These are phyloP conservation scores for Chaetoscypha palmicola DNA, from an alignment of 2,329 filamentous ascomycete species.

Conservation along the genomic window DNA sequence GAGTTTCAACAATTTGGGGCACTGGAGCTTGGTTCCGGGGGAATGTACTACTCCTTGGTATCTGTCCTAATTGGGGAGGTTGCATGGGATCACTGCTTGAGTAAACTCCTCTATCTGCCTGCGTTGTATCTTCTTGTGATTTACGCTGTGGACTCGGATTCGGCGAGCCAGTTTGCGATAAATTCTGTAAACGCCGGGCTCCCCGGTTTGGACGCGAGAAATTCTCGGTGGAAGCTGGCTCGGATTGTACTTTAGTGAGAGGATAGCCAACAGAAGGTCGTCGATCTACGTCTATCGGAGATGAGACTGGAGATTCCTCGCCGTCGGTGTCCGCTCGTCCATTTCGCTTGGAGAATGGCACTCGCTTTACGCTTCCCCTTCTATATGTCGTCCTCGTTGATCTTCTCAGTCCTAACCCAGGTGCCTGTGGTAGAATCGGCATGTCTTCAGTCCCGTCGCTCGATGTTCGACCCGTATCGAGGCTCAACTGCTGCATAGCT, in stretches of 20 bases:
- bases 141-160: conserved; percentile 8
- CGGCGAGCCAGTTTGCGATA: conserved; percentile 14
- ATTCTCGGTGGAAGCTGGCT: conserved; percentile 54
- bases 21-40: conserved; percentile 33
- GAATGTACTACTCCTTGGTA: conserved; percentile 28
- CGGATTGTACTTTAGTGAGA: conserved; percentile 60
- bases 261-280: conserved; percentile 32
- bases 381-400: conserved; percentile 90
- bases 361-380: conserved; percentile 74
- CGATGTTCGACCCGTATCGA: conserved; percentile 28
- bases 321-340: conserved; percentile 54
- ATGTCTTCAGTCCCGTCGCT: conserved; percentile 57
- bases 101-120: conserved; percentile 4
- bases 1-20: conserved; percentile 60
- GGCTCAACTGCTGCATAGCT: conserved; percentile 60
- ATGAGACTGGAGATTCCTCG: conserved; percentile 41
- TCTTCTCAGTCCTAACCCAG: conserved; percentile 72
- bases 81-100: conserved; percentile 2
- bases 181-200: conserved; percentile 22
- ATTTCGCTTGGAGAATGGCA: conserved; percentile 67
- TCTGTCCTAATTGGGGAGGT: conserved; percentile 20
- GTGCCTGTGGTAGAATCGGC: conserved; percentile 74
- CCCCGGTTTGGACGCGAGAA: conserved; percentile 50
- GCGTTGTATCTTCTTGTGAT: conserved; percentile 9
- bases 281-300: conserved; percentile 40